Conservation (phyloP, 2,329 filamentous ascomycete genomes). For the Polytolypa hystricis region DNA sequence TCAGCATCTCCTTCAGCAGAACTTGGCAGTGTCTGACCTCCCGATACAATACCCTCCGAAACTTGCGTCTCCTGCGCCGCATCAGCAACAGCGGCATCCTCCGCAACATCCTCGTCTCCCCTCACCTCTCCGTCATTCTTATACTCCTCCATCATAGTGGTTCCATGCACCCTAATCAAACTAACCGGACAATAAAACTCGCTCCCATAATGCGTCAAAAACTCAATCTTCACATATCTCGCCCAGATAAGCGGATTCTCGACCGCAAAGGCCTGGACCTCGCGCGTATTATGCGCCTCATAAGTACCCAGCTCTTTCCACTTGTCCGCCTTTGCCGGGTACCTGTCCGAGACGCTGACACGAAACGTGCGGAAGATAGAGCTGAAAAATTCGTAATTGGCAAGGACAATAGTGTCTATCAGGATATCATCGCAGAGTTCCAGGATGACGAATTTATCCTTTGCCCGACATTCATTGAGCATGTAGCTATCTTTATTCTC, state of each 20-base stretch:
- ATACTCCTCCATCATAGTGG: slow-evolving; percentile 86
- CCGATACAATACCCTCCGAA: background rate
- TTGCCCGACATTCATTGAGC: slow-evolving; percentile 76
- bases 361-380: slow-evolving; percentile 89
- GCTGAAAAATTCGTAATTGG: slow-evolving; percentile 98
- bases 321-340: slow-evolving; percentile 81
- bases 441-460: slow-evolving; percentile 88
- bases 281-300: slow-evolving; percentile 81
- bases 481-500: slow-evolving; percentile 99
- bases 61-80: background rate
- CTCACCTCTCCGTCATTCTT: slow-evolving; percentile 69
- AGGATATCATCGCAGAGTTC: slow-evolving; percentile 80
- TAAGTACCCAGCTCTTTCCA: slow-evolving; percentile 85
- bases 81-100: slow-evolving; percentile 31
- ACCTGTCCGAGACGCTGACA: slow-evolving; percentile 86
- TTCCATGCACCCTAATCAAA: slow-evolving; percentile 81
- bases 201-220: slow-evolving; percentile 85
- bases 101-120: slow-evolving; percentile 51
- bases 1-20: background rate
- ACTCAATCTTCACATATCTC: slow-evolving; percentile 82
- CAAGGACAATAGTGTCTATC: slow-evolving; percentile 91
- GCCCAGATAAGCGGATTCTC: slow-evolving; percentile 94
- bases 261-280: slow-evolving; percentile 90
- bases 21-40: background rate
- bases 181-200: slow-evolving; percentile 96